phyloP scores from a whole-genome alignment of 2,329 filamentous ascomycete genomes.

The Chaetomium globosum region DNA sequence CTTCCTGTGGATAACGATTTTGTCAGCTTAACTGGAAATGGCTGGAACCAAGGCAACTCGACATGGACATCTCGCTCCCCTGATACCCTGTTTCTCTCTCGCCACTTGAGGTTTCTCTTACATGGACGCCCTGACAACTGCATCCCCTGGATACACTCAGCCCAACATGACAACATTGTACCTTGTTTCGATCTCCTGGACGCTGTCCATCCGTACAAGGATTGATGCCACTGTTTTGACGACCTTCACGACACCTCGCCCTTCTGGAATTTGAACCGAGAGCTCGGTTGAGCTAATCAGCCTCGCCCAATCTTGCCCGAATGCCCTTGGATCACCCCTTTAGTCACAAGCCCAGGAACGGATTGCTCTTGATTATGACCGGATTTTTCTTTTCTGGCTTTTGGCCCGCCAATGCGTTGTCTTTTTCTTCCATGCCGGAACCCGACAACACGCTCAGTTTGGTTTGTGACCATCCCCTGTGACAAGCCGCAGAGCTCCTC shows the following conservation, averaged over 20 bases:
- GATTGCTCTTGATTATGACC: slow-evolving; percentile 6
- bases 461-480: slow-evolving; percentile 46
- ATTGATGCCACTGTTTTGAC: neutral
- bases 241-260: neutral
- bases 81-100: neutral
- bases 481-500: slow-evolving; percentile 20
- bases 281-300: neutral
- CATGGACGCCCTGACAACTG: neutral
- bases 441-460: slow-evolving; percentile 35
- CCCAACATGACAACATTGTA: neutral
- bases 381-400: slow-evolving; percentile 20
- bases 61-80: neutral
- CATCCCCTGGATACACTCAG: neutral
- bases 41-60: neutral
- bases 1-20: neutral
- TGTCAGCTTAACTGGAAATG: slow-evolving; percentile 3
- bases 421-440: slow-evolving; percentile 3
- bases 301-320: neutral
- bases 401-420: neutral
- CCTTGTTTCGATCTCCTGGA: neutral
- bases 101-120: neutral
- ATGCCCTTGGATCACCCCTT: neutral
- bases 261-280: neutral
- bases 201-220: slow-evolving; percentile 3
- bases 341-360: neutral